Evolutionary conservation across 225 moss, liverwort and hornwort genomes (phyloP).

Genomic region (Antitrichia curtipendula): DNA sequence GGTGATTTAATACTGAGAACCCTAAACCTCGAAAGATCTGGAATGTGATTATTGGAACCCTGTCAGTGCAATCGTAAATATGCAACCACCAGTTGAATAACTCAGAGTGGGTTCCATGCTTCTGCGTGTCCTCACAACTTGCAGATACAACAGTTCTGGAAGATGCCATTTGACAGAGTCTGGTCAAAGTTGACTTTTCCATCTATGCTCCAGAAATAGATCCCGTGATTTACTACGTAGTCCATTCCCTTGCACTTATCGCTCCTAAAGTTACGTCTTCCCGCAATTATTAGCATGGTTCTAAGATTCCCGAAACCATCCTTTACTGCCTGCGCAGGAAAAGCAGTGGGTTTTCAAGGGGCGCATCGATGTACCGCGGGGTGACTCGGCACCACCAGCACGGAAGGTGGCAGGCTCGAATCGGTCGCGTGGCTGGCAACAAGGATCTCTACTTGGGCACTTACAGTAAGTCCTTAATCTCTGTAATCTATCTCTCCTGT

Average conservation of each 20-base stretch:
- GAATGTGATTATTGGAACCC: neutral
- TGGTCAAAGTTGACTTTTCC: constrained; percentile 2
- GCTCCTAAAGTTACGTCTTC: neutral
- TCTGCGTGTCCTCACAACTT: neutral
- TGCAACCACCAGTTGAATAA: neutral
- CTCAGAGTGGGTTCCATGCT: neutral
- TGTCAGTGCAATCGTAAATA: neutral
- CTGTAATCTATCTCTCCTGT: neutral
- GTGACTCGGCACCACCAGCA: constrained; percentile 98
- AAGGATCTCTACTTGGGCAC: constrained; percentile 96
- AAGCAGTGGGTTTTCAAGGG: constrained; percentile 96
- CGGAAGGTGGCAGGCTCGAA: constrained; percentile 97
- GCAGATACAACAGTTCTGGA: neutral
- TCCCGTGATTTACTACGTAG: neutral
- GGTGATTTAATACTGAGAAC: neutral
- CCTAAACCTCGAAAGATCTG: neutral
- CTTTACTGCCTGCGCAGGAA: constrained; percentile 41
- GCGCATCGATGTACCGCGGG: constrained; percentile 91
- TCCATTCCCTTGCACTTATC: neutral
- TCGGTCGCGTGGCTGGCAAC: constrained; percentile 92
- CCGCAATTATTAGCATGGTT: neutral
- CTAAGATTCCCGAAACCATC: neutral
- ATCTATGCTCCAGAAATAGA: neutral
- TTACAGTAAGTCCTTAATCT: constrained; percentile 53
- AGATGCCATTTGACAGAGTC: neutral